Percentiles rank a stretch among this genome's conserved stretches.
Evolutionary conservation across 192 early-diverging fungal species (phyloP).

Genomic region (Gamsiella multidivaricata): DNA sequence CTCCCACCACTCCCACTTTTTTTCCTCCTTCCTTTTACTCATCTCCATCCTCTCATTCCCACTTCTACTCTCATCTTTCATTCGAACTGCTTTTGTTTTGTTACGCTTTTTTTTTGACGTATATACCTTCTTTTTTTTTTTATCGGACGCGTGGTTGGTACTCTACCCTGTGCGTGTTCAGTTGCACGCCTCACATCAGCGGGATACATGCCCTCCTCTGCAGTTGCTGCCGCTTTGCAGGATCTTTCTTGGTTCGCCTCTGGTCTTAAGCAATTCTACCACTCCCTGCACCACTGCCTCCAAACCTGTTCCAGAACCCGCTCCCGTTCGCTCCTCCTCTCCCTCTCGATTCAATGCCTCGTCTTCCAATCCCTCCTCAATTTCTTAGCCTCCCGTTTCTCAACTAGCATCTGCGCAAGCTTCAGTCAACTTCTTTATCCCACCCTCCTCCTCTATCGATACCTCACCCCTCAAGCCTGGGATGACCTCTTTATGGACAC

Average conservation of each 20-base stretch:
- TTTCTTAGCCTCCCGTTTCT: background rate
- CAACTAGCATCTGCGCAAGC: slow-evolving; percentile 18
- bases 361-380: slow-evolving; percentile 26
- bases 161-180: too few relatives aligned
- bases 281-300: slow-evolving; percentile 19
- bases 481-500: slow-evolving; percentile 39
- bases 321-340: slow-evolving; percentile 5
- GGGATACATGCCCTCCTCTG: background rate
- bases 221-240: background rate
- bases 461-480: slow-evolving; percentile 27
- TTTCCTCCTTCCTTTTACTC: too few relatives aligned
- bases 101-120: too few relatives aligned
- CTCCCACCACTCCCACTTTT: too few relatives aligned
- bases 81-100: too few relatives aligned
- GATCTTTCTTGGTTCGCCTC: slow-evolving; percentile 35
- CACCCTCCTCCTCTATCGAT: slow-evolving; percentile 27
- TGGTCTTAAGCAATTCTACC: slow-evolving; percentile 37
- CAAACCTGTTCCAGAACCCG: background rate
- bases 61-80: background rate
- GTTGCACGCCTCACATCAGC: too few relatives aligned
- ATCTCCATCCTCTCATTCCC: background rate
- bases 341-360: slow-evolving; percentile 21
- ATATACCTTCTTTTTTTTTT: too few relatives aligned
- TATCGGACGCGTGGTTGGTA: too few relatives aligned
- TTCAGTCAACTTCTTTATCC: slow-evolving; percentile 45